phyloP scores from a whole-genome alignment of 768 basidiomycete genomes.

The Megacollybia marginata region DNA sequence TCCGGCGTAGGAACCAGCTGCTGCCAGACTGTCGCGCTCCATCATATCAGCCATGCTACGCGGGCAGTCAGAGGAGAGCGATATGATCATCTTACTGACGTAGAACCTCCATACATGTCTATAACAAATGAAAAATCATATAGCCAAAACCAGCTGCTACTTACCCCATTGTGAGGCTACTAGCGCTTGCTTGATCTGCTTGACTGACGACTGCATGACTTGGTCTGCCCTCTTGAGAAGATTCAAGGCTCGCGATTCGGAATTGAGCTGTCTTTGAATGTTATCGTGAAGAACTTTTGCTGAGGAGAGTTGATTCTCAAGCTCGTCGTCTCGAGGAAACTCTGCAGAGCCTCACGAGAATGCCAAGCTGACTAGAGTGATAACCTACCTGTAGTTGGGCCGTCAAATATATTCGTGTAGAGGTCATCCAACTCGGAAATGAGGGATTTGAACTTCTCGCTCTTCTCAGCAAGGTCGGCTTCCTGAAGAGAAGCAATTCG shows the following conservation, averaged over 20 bases:
- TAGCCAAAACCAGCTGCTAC: constrained; percentile 1
- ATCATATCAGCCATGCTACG: constrained; percentile 31
- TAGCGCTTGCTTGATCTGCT: constrained; percentile 27
- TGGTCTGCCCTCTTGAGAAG: constrained; percentile 30
- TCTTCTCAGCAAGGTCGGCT: constrained; percentile 25
- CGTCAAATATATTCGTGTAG: constrained; percentile 35
- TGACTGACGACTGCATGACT: constrained; percentile 23
- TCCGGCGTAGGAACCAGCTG: constrained; percentile 25
- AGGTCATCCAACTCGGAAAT: constrained; percentile 30
- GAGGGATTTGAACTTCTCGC: constrained; percentile 17
- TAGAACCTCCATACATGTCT: constrained; percentile 38
- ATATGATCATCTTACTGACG: constrained; percentile 14
- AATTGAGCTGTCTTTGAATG: constrained; percentile 26
- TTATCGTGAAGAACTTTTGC: constrained; percentile 25
- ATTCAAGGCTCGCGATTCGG: constrained; percentile 33
- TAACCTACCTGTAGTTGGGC: constrained; percentile 20
- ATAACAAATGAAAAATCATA: background rate
- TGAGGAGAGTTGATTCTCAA: constrained; percentile 29
- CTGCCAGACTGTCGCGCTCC: constrained; percentile 32
- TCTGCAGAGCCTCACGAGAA: constrained; percentile 13
- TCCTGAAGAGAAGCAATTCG: constrained; percentile 16
- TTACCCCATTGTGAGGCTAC: constrained; percentile 33
- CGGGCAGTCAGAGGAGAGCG: background rate
- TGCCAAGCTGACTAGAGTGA: background rate
- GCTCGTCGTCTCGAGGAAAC: constrained; percentile 37